Conservation (phyloP, 208 protist species). For the Crithidia expoeki region DNA sequence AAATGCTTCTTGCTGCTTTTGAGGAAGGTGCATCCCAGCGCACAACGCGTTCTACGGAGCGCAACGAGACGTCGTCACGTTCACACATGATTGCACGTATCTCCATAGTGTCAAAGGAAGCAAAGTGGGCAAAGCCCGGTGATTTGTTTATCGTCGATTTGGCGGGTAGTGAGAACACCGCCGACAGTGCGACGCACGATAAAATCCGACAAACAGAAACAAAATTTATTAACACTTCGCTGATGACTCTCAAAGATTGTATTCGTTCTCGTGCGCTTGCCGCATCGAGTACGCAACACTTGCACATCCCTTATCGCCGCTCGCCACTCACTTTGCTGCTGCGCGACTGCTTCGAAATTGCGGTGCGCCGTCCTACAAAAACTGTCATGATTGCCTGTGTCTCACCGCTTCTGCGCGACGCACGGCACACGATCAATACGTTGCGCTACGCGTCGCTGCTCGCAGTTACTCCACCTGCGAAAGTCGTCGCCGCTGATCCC, state of each 20-base stretch:
- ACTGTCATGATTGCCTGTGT: conserved; percentile 92
- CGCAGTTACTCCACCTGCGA: conserved; percentile 69
- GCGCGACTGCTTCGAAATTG: conserved; percentile 92
- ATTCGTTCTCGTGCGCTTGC: conserved; percentile 78
- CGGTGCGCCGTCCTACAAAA: conserved; percentile 84
- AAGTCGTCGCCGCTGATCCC: conserved; percentile 73
- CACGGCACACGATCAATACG: conserved; percentile 89
- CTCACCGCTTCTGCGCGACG: conserved; percentile 86
- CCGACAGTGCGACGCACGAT: conserved; percentile 88
- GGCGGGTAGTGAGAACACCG: conserved; percentile 91
- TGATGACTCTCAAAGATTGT: conserved; percentile 94
- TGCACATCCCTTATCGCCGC: conserved; percentile 91
- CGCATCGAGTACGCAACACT: conserved; percentile 72
- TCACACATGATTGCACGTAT: conserved; percentile 89
- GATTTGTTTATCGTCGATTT: conserved; percentile 89
- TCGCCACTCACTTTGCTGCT: conserved; percentile 88
- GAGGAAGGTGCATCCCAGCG: conserved; percentile 75
- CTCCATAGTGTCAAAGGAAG: conserved; percentile 77
- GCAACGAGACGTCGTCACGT: conserved; percentile 86
- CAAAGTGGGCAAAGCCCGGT: conserved; percentile 84
- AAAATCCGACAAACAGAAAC: conserved; percentile 79
- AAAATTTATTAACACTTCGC: conserved; percentile 92
- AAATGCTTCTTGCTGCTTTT: conserved; percentile 84
- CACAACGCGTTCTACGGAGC: conserved; percentile 75
- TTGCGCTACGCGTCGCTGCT: conserved; percentile 88